phyloP scores from a whole-genome alignment of 2,329 filamentous ascomycete genomes.

The Penicillium sp. region DNA sequence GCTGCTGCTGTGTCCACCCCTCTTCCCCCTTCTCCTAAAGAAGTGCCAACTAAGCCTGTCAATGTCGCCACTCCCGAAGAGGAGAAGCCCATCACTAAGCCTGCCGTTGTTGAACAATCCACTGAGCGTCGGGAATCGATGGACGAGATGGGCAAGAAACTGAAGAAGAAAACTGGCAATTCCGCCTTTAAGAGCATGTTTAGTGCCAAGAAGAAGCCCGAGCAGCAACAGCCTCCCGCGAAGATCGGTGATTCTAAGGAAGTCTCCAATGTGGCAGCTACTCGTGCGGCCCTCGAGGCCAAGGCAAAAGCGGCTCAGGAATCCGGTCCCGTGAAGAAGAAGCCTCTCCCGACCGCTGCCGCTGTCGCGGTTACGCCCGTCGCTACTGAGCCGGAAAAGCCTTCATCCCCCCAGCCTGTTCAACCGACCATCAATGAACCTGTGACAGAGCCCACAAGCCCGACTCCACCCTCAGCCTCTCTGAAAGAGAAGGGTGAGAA shows the following conservation, averaged over 20 bases:
- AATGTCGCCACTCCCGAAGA: constrained; percentile 14
- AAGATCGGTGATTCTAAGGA: constrained; percentile 33
- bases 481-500: constrained; percentile 19
- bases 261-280: constrained; percentile 41
- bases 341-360: constrained; percentile 28
- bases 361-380: constrained; percentile 2
- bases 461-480: constrained; percentile 1
- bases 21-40: constrained; percentile 26
- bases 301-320: constrained; percentile 36
- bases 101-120: constrained; percentile 20
- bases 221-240: constrained; percentile 30
- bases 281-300: constrained; percentile 42
- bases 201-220: constrained; percentile 39
- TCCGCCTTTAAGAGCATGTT: constrained; percentile 47
- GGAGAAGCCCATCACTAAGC: constrained; percentile 18
- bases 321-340: constrained; percentile 33
- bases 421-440: constrained; percentile 24
- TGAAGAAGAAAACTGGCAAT: constrained; percentile 44
- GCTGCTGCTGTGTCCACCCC: no score
- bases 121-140: constrained; percentile 32
- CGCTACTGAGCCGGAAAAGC: constrained; percentile 5
- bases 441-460: neutral
- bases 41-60: constrained; percentile 22
- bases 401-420: constrained; percentile 7
- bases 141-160: constrained; percentile 41